These are phyloP conservation scores for Flammula alnicola DNA, from an alignment of 1,284 basidiomycete species.

Conservation along the genomic window DNA sequence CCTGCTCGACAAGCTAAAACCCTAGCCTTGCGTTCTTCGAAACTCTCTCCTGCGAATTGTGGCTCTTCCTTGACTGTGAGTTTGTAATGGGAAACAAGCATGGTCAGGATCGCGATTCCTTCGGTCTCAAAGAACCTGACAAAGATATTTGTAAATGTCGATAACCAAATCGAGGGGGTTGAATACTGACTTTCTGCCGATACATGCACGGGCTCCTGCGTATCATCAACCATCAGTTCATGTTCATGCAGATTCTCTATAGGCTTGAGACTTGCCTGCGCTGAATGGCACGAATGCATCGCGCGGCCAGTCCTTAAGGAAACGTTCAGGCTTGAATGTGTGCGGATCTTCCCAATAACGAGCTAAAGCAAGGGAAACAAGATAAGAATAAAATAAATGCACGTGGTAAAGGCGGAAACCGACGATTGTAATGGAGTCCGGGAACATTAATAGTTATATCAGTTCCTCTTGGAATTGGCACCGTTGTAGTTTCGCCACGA, in stretches of 20 bases:
- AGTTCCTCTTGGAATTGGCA: conserved; percentile 52
- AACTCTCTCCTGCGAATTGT: conserved; percentile 49
- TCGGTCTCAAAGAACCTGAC: conserved; percentile 51
- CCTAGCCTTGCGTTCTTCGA: conserved; percentile 47
- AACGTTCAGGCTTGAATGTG: conserved; percentile 54
- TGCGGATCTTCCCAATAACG: conserved; percentile 57
- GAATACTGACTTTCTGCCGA: conserved; percentile 51
- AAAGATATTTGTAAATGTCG: not conserved
- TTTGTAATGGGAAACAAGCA: conserved; percentile 52
- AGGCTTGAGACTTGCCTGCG: conserved; percentile 39
- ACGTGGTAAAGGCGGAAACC: too few species aligned
- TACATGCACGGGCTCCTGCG: conserved; percentile 50
- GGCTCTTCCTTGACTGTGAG: conserved; percentile 56
- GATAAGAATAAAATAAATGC: too few species aligned
- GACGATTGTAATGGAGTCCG: conserved; percentile 54
- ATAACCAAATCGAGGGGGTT: not conserved
- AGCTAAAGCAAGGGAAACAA: conserved; percentile 34
- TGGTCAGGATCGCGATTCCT: conserved; percentile 52
- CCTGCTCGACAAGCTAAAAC: conserved; percentile 40
- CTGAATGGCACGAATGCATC: conserved; percentile 61
- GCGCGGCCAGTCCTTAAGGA: conserved; percentile 50
- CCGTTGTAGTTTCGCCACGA: conserved; percentile 39
- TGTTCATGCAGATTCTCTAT: not conserved
- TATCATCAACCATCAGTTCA: not conserved
- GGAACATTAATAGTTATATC: conserved; percentile 43